Conservation (phyloP, 768 basidiomycete genomes). For the Hygrophoropsis aurantiaca region DNA sequence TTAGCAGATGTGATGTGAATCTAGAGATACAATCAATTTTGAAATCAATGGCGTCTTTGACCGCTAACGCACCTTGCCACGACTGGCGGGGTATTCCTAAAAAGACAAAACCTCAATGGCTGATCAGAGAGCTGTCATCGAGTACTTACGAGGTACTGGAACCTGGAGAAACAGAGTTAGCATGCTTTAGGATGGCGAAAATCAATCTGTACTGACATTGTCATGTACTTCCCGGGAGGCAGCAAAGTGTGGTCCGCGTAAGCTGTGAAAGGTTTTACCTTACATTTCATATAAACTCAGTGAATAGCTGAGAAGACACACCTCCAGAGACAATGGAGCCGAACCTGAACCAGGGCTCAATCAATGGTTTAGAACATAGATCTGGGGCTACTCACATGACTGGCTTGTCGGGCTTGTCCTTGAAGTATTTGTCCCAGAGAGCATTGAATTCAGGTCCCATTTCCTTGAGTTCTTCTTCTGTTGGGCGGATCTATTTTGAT, state of each 20-base stretch:
- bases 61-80: slow-evolving; percentile 53
- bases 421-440: slow-evolving; percentile 71
- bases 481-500: slow-evolving; percentile 57
- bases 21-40: slow-evolving; percentile 24
- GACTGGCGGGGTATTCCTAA: slow-evolving; percentile 72
- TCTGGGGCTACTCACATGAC: slow-evolving; percentile 48
- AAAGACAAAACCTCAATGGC: no score
- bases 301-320: slow-evolving; percentile 13
- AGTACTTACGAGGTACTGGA: slow-evolving; percentile 58
- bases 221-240: slow-evolving; percentile 70
- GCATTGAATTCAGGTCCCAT: slow-evolving; percentile 78
- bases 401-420: slow-evolving; percentile 78
- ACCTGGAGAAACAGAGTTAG: slow-evolving; percentile 28
- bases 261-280: slow-evolving; percentile 30
- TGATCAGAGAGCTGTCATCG: background rate
- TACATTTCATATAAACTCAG: background rate
- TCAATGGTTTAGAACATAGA: background rate
- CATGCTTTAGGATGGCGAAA: background rate
- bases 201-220: slow-evolving; percentile 47
- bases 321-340: slow-evolving; percentile 67
- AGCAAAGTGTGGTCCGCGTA: slow-evolving; percentile 71
- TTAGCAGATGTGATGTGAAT: slow-evolving; percentile 61
- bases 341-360: slow-evolving; percentile 36
- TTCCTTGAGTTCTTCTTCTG: slow-evolving; percentile 67
- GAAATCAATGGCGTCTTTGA: background rate